These are phyloP conservation scores for Astrothelium subdiscretum DNA, from an alignment of 495 filamentous ascomycete species.

Conservation along the genomic window DNA sequence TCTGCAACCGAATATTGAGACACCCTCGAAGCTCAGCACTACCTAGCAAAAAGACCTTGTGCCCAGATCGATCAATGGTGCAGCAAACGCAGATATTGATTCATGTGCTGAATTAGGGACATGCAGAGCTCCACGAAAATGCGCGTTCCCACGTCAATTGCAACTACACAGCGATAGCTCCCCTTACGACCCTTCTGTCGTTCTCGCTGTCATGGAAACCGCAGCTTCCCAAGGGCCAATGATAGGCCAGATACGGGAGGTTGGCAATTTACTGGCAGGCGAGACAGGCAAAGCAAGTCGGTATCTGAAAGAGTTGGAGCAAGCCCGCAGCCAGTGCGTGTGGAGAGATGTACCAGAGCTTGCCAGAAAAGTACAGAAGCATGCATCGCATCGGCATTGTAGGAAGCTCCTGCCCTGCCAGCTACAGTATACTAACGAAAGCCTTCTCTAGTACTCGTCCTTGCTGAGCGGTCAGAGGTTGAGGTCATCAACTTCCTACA, in stretches of 20 bases:
- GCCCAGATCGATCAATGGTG: too few relatives aligned
- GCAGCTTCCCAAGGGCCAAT: not conserved
- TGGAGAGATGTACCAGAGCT: conserved; percentile 89
- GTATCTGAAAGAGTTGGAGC: conserved; percentile 71
- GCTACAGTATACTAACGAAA: not conserved
- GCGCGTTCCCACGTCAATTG: not conserved
- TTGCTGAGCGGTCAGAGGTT: conserved; percentile 62
- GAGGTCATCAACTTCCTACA: conserved; percentile 42
- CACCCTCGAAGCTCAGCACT: not conserved
- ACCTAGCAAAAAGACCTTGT: not conserved
- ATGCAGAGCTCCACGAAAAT: too few relatives aligned
- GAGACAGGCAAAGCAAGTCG: conserved; percentile 51
- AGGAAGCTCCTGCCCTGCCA: conserved; percentile 23
- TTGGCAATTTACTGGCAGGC: not conserved
- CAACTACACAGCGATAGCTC: not conserved
- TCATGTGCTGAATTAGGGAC: too few relatives aligned
- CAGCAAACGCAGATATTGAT: too few relatives aligned
- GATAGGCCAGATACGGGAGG: not conserved
- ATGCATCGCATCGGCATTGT: conserved; percentile 82
- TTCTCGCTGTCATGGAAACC: not conserved
- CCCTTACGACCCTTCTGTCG: not conserved
- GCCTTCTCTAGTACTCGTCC: conserved; percentile 49
- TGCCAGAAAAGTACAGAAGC: conserved; percentile 82
- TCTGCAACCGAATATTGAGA: not conserved
- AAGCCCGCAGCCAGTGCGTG: conserved; percentile 71